These are phyloP conservation scores for Eimeria brunetti DNA, from an alignment of 169 alveolate genomes.

Conservation along the genomic window DNA sequence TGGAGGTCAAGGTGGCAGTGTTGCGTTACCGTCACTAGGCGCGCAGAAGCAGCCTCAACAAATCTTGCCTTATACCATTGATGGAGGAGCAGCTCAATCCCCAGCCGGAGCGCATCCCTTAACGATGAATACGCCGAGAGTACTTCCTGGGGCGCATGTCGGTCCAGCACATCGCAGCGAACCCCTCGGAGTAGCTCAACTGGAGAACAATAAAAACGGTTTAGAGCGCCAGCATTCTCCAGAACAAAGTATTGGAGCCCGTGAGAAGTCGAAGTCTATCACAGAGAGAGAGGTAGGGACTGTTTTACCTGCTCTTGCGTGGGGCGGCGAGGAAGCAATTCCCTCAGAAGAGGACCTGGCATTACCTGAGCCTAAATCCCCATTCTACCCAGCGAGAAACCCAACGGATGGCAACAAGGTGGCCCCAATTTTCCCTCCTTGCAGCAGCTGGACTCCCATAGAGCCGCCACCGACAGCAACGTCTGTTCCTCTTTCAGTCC, in stretches of 20 bases:
- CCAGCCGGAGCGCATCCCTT: conserved; percentile 30
- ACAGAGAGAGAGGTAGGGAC: conserved; percentile 69
- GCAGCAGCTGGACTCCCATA: conserved; percentile 70
- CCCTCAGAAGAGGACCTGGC: conserved; percentile 68
- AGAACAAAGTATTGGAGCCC: neutral
- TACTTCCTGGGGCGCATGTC: neutral
- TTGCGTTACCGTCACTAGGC: conserved; percentile 10
- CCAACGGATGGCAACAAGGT: conserved; percentile 1
- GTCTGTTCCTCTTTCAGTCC: conserved; percentile 47
- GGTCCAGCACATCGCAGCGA: conserved; percentile 12
- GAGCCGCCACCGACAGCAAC: conserved; percentile 62
- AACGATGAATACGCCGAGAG: conserved; percentile 8
- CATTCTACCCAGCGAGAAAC: conserved; percentile 60
- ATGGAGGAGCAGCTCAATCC: conserved; percentile 55
- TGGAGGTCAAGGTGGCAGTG: conserved; percentile 46
- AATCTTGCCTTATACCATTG: conserved; percentile 63
- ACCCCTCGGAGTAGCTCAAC: neutral
- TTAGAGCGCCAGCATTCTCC: neutral
- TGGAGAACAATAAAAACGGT: neutral
- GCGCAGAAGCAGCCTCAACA: conserved; percentile 47
- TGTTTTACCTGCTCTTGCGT: conserved; percentile 50
- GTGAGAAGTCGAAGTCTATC: conserved; percentile 65
- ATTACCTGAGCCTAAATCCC: conserved; percentile 65
- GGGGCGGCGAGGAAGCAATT: conserved; percentile 64
- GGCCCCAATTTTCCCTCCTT: conserved; percentile 51